Evolutionary conservation across 768 basidiomycete species (phyloP), one percentile per base, ranked within the genome.

Genomic region (Mycena polygramma): DNA sequence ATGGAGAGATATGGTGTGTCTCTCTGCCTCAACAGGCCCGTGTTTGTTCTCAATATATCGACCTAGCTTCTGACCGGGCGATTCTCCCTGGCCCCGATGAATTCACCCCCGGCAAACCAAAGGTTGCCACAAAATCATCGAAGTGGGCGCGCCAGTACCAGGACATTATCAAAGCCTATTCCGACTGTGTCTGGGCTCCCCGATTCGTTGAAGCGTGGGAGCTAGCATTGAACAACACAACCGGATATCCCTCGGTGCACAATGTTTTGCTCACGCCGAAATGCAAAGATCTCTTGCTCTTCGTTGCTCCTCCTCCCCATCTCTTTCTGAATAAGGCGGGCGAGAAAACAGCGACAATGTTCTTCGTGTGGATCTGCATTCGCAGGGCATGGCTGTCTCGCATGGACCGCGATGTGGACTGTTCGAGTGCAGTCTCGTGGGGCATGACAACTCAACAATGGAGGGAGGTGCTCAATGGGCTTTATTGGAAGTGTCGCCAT

Each of bases 321-420:
- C 37, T 63, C 2, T 63, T 63, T 36, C 19, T 63, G 9, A 22
- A 22, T 7, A 22, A 35, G 7, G 30, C 35, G 20, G 45, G 26
- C 11, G 19, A 3, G 19, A 57, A 64, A 24, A 7, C 2, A 24
- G 8, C 13, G 17, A 20, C 11, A 1, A 2, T 36, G 0, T 35
- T 66, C 14, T 66, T 66, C 35, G 35, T 66, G 14, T 66, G 65
- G 65, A 59, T 52, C 24, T 66, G 57, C 57, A 66, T 66, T 7
- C 65, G 57, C 1, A 36, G 49, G 0, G 35, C 57, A 1, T 66
- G 65, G 65, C 55, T 66, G 2, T 15, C 37, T 4, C 35, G 65
- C 4, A 43, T 66, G 0, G 1, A 8, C 8, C 43, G 36, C 2
- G 22, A 39, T 26, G 5, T 26, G 1, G 8, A 24, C 1, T n/a